Evolutionary conservation across 2,329 filamentous ascomycete species (phyloP).

Genomic region (Plenodomus biglobosus): DNA sequence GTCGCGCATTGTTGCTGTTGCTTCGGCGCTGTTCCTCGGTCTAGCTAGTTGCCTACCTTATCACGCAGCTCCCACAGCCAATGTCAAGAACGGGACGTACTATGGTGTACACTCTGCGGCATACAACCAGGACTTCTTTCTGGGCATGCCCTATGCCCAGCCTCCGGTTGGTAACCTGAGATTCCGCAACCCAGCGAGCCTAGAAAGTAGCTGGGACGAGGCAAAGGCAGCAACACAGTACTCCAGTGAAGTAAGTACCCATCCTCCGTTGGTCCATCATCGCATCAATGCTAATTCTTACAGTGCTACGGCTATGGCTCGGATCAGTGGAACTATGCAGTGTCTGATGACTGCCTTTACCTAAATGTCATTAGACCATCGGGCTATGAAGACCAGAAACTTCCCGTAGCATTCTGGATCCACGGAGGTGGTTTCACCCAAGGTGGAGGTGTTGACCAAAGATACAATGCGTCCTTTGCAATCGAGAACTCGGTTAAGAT

Average conservation of each 20-base stretch:
- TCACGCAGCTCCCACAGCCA: slow-evolving; percentile 33
- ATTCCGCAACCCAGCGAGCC: slow-evolving; percentile 51
- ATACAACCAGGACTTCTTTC: slow-evolving; percentile 51
- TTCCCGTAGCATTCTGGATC: slow-evolving; percentile 59
- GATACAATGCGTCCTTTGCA: slow-evolving; percentile 54
- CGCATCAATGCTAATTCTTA: slow-evolving; percentile 7
- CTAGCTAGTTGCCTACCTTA: slow-evolving; percentile 12
- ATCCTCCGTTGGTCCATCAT: background rate
- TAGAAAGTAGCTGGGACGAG: slow-evolving; percentile 48
- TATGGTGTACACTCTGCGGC: slow-evolving; percentile 42
- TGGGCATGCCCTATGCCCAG: slow-evolving; percentile 54
- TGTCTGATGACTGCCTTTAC: slow-evolving; percentile 54
- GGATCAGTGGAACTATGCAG: slow-evolving; percentile 48
- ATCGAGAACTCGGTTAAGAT: slow-evolving; percentile 51
- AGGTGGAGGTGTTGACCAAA: slow-evolving; percentile 55
- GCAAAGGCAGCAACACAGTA: slow-evolving; percentile 43
- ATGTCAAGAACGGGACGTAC: slow-evolving; percentile 49
- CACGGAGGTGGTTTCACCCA: slow-evolving; percentile 56
- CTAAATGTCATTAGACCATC: slow-evolving; percentile 55
- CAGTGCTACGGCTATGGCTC: slow-evolving; percentile 44
- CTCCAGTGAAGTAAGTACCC: slow-evolving; percentile 19
- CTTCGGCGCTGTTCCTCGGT: slow-evolving; percentile 14
- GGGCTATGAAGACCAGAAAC: slow-evolving; percentile 34
- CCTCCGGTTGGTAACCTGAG: slow-evolving; percentile 49
- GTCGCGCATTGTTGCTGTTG: slow-evolving; percentile 15